phyloP scores from a whole-genome alignment of 2,329 filamentous ascomycete genomes.

The Cladosporium sp. region DNA sequence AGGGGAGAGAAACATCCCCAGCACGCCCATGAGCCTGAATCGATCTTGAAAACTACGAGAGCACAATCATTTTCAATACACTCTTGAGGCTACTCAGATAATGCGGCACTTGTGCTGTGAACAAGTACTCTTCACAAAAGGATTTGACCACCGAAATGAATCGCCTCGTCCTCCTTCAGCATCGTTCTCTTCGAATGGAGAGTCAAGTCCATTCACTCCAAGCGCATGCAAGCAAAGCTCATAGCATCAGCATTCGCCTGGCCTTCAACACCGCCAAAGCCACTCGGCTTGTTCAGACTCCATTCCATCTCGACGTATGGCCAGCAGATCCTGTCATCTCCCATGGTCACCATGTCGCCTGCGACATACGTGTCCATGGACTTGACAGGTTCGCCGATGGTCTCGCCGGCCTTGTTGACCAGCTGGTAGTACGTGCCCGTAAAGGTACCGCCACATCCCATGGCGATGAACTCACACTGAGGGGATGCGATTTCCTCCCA shows the following conservation, averaged over 20 bases:
- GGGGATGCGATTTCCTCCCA: conserved; percentile 60
- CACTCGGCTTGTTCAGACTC: conserved; percentile 37
- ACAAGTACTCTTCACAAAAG: too few species aligned
- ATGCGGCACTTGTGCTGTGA: too few species aligned
- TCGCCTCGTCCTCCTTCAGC: too few species aligned
- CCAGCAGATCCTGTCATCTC: conserved; percentile 59
- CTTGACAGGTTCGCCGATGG: conserved; percentile 48
- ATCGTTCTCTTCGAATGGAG: too few species aligned
- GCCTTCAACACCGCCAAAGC: conserved; percentile 13
- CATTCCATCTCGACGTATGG: conserved; percentile 56
- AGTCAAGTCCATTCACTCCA: too few species aligned
- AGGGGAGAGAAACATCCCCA: too few species aligned
- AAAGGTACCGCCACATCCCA: conserved; percentile 58
- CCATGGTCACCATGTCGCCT: conserved; percentile 59
- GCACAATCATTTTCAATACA: too few species aligned
- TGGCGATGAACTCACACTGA: conserved; percentile 52
- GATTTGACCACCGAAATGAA: too few species aligned
- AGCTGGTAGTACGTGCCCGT: conserved; percentile 58
- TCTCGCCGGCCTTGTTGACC: conserved; percentile 48
- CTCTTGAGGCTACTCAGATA: too few species aligned
- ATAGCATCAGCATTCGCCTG: conserved; percentile 38
- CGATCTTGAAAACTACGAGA: too few species aligned
- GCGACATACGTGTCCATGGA: conserved; percentile 55
- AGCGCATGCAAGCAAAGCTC: conserved; percentile 50
- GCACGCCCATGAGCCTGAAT: too few species aligned